Evolutionary conservation across 2,329 filamentous ascomycete genomes (phyloP), one percentile per base, ranked within the genome.

Genomic region (Monosporascus sp.): DNA sequence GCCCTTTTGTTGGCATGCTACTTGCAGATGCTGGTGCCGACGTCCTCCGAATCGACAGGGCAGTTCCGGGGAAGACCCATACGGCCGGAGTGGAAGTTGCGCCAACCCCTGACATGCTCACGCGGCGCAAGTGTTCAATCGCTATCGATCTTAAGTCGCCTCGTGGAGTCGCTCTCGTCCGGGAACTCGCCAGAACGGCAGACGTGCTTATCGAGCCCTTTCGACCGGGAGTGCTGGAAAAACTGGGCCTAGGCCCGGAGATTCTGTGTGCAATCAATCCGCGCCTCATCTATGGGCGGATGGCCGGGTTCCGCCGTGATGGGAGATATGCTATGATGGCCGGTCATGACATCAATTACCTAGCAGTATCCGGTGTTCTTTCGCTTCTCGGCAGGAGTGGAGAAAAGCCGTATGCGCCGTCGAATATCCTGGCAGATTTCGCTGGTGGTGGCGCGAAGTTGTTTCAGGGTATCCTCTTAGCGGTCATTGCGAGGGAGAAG

Each of bases 261-360:
- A 80, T 81, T 1, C 77, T 97, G 7, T 73, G 84, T 27, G 74
- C 72, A 24, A 66, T 81, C 18, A 96, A 97, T 69, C 87, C 86
- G 11, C 77, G 85, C 0, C 74, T 97, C 2, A 83, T 97, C 51
- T 84, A 96, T 52, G 90, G 82, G 7, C 85, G 93, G 41, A 87
- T 97, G 81, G 94, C 91, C 2, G 93, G 93, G 0, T 97, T 97
- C 70, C 80, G 93, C 14, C 79, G 92, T 39, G 90, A 95, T 71
- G 93, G 92, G 0, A 86, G 84, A 63, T 97, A 96, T 72, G 82
- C 81, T 47, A 73, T 80, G 63, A 97, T 96, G 92, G 91, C 92
- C 0, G 92, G 92, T 45, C 92, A 97, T 67, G 92, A 97, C 68
- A 96, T 97, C 69, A 97, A 97, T 67, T 97, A 97, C 71, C 86